phyloP scores from a whole-genome alignment of 1,284 basidiomycete genomes.

The Ceratobasidium sp. region DNA sequence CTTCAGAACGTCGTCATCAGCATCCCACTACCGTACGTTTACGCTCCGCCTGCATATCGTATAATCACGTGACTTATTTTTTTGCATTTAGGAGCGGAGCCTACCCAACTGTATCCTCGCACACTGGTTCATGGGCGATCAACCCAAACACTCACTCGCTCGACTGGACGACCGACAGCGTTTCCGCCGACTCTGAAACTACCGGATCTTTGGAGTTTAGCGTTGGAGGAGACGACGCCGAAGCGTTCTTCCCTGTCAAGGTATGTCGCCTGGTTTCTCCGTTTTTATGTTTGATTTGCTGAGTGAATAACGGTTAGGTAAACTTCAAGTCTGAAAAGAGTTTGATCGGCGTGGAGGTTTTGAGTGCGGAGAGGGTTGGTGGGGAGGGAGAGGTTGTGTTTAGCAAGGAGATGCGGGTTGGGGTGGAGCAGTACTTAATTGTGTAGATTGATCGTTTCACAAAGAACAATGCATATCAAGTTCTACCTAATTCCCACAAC shows the following conservation, averaged over 20 bases:
- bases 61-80: conserved; percentile 21
- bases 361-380: conserved; percentile 69
- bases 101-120: conserved; percentile 83
- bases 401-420: conserved; percentile 82
- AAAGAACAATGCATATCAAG: too few relatives aligned
- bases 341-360: conserved; percentile 56
- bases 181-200: conserved; percentile 69
- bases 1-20: conserved; percentile 90
- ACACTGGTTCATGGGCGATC: conserved; percentile 84
- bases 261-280: conserved; percentile 73
- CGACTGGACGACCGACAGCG: conserved; percentile 81
- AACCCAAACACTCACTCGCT: conserved; percentile 84
- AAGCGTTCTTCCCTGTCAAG: conserved; percentile 93
- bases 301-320: background rate
- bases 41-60: background rate
- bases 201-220: conserved; percentile 91
- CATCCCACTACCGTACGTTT: conserved; percentile 89
- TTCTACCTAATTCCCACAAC: too few relatives aligned
- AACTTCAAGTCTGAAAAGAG: conserved; percentile 44
- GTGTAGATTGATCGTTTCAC: conserved; percentile 58
- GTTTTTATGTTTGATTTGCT: conserved; percentile 71
- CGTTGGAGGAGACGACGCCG: conserved; percentile 84
- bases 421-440: conserved; percentile 75
- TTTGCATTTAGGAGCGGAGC: conserved; percentile 72
- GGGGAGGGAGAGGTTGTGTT: conserved; percentile 75